These are phyloP conservation scores for Otatea glauca DNA, from an alignment of 176 grass and related monocot species.

Conservation along the genomic window DNA sequence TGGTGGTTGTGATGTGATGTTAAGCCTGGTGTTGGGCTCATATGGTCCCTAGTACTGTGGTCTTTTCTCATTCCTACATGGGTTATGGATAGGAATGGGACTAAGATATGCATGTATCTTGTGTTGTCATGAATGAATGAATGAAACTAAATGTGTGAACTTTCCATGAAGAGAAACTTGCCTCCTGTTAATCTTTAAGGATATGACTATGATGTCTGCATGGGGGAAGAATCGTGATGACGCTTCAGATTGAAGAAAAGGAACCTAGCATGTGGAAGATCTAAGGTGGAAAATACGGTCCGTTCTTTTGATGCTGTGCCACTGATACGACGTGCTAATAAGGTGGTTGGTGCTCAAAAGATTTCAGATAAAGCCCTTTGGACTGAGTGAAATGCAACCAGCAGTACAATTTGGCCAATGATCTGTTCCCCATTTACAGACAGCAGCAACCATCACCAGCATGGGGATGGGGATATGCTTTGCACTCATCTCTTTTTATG, in stretches of 20 bases:
- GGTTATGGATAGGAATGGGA: conserved; percentile 45
- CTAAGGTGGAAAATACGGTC: background rate
- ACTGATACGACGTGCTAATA: background rate
- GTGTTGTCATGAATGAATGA: conserved; percentile 34
- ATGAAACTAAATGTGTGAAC: conserved; percentile 27
- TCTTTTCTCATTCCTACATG: conserved; percentile 35
- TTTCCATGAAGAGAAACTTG: conserved; percentile 27
- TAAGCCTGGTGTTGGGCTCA: conserved; percentile 24
- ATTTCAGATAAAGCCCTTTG: conserved; percentile 5
- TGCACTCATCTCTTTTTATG: background rate
- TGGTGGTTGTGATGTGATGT: conserved; percentile 52
- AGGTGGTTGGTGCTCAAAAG: conserved; percentile 3
- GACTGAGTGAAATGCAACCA: background rate
- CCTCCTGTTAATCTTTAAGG: background rate
- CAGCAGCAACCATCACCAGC: conserved; percentile 4
- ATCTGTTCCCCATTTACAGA: conserved; percentile 15
- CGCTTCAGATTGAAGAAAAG: conserved; percentile 45
- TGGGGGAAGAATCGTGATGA: conserved; percentile 12
- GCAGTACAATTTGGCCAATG: conserved; percentile 14
- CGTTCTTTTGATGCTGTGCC: background rate
- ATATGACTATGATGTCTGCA: conserved; percentile 11
- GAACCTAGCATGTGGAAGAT: conserved; percentile 7
- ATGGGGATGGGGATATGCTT: conserved; percentile 5
- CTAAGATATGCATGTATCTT: conserved; percentile 33
- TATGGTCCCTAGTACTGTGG: conserved; percentile 39